Evolutionary conservation across 2,329 filamentous ascomycete species (phyloP), one percentile per base, ranked within the genome.

Genomic region (Xylaria polymorpha): DNA sequence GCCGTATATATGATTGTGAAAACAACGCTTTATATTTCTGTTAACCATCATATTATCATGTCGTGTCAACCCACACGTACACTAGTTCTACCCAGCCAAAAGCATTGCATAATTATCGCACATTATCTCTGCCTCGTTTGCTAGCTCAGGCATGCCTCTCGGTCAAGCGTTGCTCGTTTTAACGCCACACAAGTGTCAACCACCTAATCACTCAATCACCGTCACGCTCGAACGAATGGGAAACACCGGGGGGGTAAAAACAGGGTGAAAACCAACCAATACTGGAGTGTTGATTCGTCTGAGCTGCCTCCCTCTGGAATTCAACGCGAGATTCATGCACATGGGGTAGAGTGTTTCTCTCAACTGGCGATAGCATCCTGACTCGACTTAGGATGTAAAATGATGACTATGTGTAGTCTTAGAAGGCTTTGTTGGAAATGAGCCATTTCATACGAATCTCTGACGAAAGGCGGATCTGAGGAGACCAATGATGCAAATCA

Each of bases 21-120:
- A 64, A 44, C 37, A 68, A 50, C 61, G 66, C 66, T 68, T 60
- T 64, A 7, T 60, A 62, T 48, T 60, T 43, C 51, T 6, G 7
- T 22, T 57, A 57, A 43, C 18, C 50, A 6, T 18, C 10, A 37
- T 55, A 64, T 55, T 50, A 32, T 43, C 59, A 63, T 43, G 15
- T 39, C 48, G 8, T 55, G 32, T 44, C 50, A 57, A 10, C 22
- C 53, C 37, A 29, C n/a, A 10, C 22, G 37, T 29, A 29, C n/a
- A 29, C n/a, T 15, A 32, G 22, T 25, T 51, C 12, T 25, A 48
- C 53, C 18, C 20, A 22, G n/a, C 44, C 25, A 29, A 68, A 64
- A 56, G 51, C 32, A 39, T 37, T 39, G 51, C 32, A 56, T 37
- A 56, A 39, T 56, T 32, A 56, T 68, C 61, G 61, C 61, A 64